Percentiles rank a stretch among this genome's conserved stretches.
Conservation (phyloP, 2,329 filamentous ascomycete species). For the Fusarium lateritium region DNA sequence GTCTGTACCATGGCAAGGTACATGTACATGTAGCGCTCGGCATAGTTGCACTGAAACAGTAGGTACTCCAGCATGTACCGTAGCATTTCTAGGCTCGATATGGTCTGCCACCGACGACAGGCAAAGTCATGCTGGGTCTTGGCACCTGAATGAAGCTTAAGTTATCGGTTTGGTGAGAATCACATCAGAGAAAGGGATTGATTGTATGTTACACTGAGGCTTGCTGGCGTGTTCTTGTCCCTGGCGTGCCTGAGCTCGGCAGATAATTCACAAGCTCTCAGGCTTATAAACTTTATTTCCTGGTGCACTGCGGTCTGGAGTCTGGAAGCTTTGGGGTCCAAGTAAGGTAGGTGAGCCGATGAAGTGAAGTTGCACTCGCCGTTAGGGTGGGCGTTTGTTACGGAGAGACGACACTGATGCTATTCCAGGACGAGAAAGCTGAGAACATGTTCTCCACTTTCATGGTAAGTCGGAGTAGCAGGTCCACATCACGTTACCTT, state of each 20-base stretch:
- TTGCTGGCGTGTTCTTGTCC: conserved; percentile 38
- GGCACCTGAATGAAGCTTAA: conserved; percentile 39
- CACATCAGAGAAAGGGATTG: conserved; percentile 6
- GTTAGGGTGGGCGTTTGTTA: conserved; percentile 42
- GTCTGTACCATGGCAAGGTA: conserved; percentile 27
- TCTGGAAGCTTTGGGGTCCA: conserved; percentile 24
- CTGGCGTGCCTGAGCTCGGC: conserved; percentile 42
- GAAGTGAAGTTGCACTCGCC: conserved; percentile 33
- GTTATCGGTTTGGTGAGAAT: conserved; percentile 25
- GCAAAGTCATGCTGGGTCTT: conserved; percentile 35
- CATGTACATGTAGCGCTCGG: conserved; percentile 28
- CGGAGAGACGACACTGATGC: conserved; percentile 27
- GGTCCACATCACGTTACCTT: conserved; percentile 43
- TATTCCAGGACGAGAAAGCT: conserved; percentile 27
- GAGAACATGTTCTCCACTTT: conserved; percentile 22
- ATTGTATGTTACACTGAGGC: conserved; percentile 32
- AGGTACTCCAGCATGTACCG: conserved; percentile 28
- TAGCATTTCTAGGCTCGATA: conserved; percentile 38
- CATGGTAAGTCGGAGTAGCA: background rate
- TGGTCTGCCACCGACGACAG: conserved; percentile 41
- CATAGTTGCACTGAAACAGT: conserved; percentile 32
- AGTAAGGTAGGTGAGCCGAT: conserved; percentile 15
- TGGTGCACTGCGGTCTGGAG: conserved; percentile 9
- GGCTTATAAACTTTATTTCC: conserved; percentile 23
- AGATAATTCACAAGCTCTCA: conserved; percentile 28